Base-by-base conservation (phyloP, 768 basidiomycete species). In the Naematelia encephala region DNA sequence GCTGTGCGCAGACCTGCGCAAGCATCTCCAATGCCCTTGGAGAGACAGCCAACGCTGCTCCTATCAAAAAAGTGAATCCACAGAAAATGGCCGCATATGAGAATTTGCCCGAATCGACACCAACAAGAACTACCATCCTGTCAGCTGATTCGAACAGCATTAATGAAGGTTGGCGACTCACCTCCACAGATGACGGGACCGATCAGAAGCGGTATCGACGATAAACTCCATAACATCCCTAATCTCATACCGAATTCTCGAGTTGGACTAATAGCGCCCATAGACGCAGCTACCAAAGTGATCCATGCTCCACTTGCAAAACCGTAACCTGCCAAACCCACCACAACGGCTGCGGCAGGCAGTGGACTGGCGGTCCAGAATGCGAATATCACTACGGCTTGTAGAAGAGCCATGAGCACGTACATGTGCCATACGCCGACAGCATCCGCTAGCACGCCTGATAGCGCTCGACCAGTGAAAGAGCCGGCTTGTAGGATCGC, bases 181-280 rank as follows among this genome's bases (percentile, higher is more conserved):
- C 69, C 47, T 5, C 72, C 74, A 34, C 61, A 61, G 25, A 71
- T 64, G 23, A 70, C 67, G 1, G 74, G 74, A 1, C 74, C 74
- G 16, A 66, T 63, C 12, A 73, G 55, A 5, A 65, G 45, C 0
- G 68, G 65, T 10, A 73, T 43, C 5, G 63, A 44, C 14, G 67
- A 61, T 21, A 72, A 30, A 19, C 53, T 62, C 72, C 72, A 74
- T 50, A 72, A 61, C 70, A 76, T 70, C 5, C 74, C 74, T 28
- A 76, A 52, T n/a, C 74, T 48, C 60, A 72, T 64, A 1, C 74
- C 74, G 55, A 70, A 70, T 51, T 76, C 74, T 29, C 67, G 60
- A 1, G 67, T 67, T 2, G 74, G 74, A 10, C 64, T 67, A 27
- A 76, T 66, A 2, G 64, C 60, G 0, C 64, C 74, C 21, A 64